Evolutionary conservation across 176 grass and related monocot species (phyloP).

Genomic region (Ensete ventricosum): DNA sequence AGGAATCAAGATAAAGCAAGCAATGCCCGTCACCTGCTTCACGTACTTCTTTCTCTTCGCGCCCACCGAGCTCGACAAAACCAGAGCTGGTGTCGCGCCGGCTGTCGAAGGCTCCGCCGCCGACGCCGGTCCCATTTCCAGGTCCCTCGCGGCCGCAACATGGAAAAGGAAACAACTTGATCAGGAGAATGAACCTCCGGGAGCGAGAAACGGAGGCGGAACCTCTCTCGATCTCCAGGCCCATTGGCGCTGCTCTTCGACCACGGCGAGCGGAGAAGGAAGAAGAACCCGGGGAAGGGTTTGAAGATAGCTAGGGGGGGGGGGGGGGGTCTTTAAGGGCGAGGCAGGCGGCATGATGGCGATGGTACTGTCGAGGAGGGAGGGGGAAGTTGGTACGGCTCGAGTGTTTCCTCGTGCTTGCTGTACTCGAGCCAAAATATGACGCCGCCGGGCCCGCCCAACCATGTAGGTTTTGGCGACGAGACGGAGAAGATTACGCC

Average conservation of each 20-base stretch:
- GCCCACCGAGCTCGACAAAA: slow-evolving; percentile 10
- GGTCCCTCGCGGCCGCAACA: not conserved
- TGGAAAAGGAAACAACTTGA: not conserved
- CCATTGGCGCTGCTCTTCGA: not conserved
- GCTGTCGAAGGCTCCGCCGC: not conserved
- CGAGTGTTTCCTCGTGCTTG: not conserved
- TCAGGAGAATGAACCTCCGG: too few species aligned
- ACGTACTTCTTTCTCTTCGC: slow-evolving; percentile 8
- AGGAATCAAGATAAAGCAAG: too few species aligned
- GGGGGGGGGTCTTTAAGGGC: not conserved
- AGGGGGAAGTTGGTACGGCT: not conserved
- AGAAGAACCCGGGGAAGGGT: not conserved
- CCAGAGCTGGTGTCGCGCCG: not conserved
- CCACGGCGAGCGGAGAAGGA: not conserved
- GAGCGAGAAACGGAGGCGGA: not conserved
- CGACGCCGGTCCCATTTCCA: not conserved
- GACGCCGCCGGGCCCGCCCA: not conserved
- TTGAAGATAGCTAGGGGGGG: not conserved
- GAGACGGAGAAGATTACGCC: not conserved
- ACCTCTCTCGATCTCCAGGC: not conserved
- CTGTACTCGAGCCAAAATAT: not conserved
- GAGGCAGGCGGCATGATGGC: not conserved
- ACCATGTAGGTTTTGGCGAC: not conserved
- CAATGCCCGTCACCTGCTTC: slow-evolving; percentile 10
- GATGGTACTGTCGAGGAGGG: not conserved